Evolutionary conservation across 176 grass and related monocot genomes (phyloP).

Genomic region (Eleusine coracana): DNA sequence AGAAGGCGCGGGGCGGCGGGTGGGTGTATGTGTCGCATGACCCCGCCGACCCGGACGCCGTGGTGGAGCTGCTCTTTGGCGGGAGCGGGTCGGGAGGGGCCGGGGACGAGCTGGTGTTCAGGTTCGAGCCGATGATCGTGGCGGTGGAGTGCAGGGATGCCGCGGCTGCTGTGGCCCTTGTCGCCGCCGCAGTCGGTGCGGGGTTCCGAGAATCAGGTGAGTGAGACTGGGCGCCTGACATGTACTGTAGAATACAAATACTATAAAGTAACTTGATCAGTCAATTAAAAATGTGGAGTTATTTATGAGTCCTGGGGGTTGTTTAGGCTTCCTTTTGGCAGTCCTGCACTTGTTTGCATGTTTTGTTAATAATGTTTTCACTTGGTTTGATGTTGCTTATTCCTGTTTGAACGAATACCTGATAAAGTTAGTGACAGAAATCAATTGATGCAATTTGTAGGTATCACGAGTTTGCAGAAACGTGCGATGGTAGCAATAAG

Average conservation of each 20-base stretch:
- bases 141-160: conserved; percentile 84
- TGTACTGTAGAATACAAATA: background rate
- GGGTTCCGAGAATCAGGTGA: conserved; percentile 94
- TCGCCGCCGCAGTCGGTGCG: conserved; percentile 58
- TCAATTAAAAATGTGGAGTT: background rate
- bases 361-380: background rate
- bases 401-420: background rate
- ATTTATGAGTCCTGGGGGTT: background rate
- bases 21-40: conserved; percentile 92
- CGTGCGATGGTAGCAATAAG: conserved; percentile 86
- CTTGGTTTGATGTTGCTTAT: background rate
- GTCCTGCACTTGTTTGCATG: background rate
- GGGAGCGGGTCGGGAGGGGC: conserved; percentile 11
- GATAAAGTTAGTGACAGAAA: background rate
- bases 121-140: conserved; percentile 91
- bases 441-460: conserved; percentile 41
- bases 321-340: background rate
- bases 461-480: conserved; percentile 82
- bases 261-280: background rate
- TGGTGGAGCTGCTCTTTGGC: conserved; percentile 66
- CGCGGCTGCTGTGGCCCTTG: conserved; percentile 52
- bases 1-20: conserved; percentile 77
- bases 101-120: conserved; percentile 76
- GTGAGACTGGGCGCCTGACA: conserved; percentile 1
- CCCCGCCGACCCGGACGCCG: conserved; percentile 57